phyloP scores from a whole-genome alignment of 1,284 basidiomycete species.

The Ceratobasidium sp. region DNA sequence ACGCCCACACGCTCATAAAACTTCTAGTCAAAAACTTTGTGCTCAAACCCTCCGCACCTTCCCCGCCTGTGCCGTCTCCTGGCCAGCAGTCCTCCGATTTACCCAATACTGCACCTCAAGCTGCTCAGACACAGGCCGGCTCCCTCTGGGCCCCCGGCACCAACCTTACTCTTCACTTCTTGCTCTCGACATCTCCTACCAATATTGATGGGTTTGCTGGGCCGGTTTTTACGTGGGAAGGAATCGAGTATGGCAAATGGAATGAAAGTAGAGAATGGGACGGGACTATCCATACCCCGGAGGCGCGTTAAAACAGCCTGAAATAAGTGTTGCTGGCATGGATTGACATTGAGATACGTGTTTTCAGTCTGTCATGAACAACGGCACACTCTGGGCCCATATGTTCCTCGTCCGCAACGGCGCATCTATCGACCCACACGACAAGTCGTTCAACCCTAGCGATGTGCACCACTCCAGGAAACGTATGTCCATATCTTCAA shows the following conservation, averaged over 20 bases:
- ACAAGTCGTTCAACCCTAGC: conserved; percentile 62
- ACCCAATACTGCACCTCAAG: conserved; percentile 9
- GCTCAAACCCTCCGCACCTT: conserved; percentile 8
- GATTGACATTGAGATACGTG: conserved; percentile 4
- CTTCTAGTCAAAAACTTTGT: conserved; percentile 13
- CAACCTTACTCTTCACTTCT: conserved; percentile 71
- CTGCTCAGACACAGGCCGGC: conserved; percentile 39
- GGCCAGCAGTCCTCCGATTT: conserved; percentile 12
- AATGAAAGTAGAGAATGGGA: conserved; percentile 72
- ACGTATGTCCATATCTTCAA: conserved; percentile 62
- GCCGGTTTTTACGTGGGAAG: conserved; percentile 80
- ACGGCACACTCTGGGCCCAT: conserved; percentile 85
- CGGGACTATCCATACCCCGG: conserved; percentile 76
- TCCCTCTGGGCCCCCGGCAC: conserved; percentile 58
- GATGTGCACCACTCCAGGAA: conserved; percentile 83
- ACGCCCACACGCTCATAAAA: neutral
- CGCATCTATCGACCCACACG: conserved; percentile 70
- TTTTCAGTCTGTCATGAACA: conserved; percentile 75
- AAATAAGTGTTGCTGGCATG: conserved; percentile 39
- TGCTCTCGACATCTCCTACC: conserved; percentile 69
- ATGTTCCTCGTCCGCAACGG: conserved; percentile 80
- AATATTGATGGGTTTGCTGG: conserved; percentile 67
- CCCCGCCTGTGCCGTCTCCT: conserved; percentile 26
- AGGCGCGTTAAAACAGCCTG: conserved; percentile 59
- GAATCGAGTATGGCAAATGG: conserved; percentile 86